Conservation (phyloP, 768 basidiomycete genomes). For the Pulveroboletus sp. region DNA sequence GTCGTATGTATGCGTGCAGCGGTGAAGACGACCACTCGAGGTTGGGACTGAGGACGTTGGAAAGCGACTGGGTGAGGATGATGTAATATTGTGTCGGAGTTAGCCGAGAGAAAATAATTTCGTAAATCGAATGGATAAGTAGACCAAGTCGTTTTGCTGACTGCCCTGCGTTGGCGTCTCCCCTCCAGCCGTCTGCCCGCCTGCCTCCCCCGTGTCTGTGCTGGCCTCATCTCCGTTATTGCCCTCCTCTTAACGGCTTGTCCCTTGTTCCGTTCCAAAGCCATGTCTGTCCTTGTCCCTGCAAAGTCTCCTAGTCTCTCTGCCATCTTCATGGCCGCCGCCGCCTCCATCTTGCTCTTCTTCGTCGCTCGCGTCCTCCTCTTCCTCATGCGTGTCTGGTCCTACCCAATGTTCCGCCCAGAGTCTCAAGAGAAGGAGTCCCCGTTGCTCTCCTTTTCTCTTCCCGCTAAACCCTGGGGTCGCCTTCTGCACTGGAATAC, state of each 20-base stretch:
- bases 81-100: slow-evolving; percentile 15
- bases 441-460: background rate
- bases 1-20: no score
- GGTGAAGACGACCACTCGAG: no score
- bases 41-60: background rate
- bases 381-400: slow-evolving; percentile 25
- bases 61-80: background rate
- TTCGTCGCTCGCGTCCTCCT: slow-evolving; percentile 30
- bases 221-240: slow-evolving; percentile 25
- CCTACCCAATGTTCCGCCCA: slow-evolving; percentile 14
- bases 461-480: slow-evolving; percentile 11
- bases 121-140: slow-evolving; percentile 13
- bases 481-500: slow-evolving; percentile 24
- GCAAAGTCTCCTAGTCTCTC: slow-evolving; percentile 28
- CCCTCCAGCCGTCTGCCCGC: background rate
- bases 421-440: slow-evolving; percentile 15
- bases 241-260: slow-evolving; percentile 16
- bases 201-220: slow-evolving; percentile 9
- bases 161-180: slow-evolving; percentile 13
- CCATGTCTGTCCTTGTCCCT: slow-evolving; percentile 31
- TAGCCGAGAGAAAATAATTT: slow-evolving; percentile 15
- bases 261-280: background rate
- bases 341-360: slow-evolving; percentile 25
- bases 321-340: slow-evolving; percentile 30
- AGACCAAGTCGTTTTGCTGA: background rate